Base-by-base conservation (phyloP, 495 filamentous ascomycete genomes). In the Tuber microsphaerosporum region DNA sequence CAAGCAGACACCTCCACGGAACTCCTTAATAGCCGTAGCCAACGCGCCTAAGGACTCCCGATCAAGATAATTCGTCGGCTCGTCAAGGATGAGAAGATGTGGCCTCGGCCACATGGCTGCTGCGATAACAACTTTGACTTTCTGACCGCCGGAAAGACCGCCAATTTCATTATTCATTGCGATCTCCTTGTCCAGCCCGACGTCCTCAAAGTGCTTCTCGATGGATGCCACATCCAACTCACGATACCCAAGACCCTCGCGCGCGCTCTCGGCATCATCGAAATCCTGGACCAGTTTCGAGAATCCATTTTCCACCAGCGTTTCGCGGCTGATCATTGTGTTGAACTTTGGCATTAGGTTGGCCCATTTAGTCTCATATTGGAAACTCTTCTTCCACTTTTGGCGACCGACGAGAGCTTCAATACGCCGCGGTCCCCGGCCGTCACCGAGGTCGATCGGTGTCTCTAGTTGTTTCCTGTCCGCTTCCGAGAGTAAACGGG, bases 81-180 rank as follows among this genome's bases (percentile, higher is more conserved):
- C 95, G 89, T 99, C 95, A 22, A 99, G 91, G 26, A 99, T 95
- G 71, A 99, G 89, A 76, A 99, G 86, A 86, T 99, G 95, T 0
- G 95, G 95, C 87, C 97, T 98, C 85, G 97, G 97, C 95, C 94
- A 97, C 93, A 97, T 95, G 76, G 93, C 93, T 79, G 92, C 93
- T n/a, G 95, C 94, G 70, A 99, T 89, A 70, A 99, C 95, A 69
- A 99, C 95, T 88, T 99, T 99, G 85, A 99, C 95, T 85, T 99
- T 99, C 84, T 99, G 95, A n/a, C 95, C 95, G 85, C 95, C 95
- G 8, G 94, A 97, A 7, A 99, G 87, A 82, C 95, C 96, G 70
- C 93, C 94, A 82, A 99, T 99, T 84, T 97, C 90, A 84, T 97
- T 99, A 89, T 99, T 96, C 85, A 96, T 96, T 76, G 95, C 95